Evolutionary conservation across 1,284 basidiomycete species (phyloP).

Genomic region (Sporisorium iseilematis-ciliati): DNA sequence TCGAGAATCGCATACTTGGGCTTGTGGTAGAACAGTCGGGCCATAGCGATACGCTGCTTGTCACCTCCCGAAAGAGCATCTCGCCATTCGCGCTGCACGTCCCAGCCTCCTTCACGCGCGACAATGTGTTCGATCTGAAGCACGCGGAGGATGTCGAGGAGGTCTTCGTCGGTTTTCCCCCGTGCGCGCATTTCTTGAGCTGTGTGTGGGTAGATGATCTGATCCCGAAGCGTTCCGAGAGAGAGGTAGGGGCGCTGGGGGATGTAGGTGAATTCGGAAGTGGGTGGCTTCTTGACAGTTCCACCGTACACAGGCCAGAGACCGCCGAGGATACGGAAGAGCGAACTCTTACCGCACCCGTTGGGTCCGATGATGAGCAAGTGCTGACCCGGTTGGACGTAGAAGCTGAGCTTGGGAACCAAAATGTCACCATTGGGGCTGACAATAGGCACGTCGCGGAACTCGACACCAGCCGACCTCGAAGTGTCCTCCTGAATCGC

Average conservation of each 20-base stretch:
- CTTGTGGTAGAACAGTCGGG: conserved; percentile 91
- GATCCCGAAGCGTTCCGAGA: conserved; percentile 91
- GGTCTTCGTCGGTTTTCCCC: conserved; percentile 76
- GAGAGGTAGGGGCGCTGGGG: conserved; percentile 95
- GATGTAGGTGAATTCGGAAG: conserved; percentile 90
- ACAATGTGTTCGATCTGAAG: conserved; percentile 91
- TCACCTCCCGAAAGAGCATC: conserved; percentile 86
- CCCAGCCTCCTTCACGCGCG: conserved; percentile 97
- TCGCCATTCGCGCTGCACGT: conserved; percentile 87
- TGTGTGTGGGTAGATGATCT: conserved; percentile 84
- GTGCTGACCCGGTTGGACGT: conserved; percentile 87
- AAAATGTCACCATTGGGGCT: conserved; percentile 96
- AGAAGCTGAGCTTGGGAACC: conserved; percentile 82
- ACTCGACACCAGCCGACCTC: conserved; percentile 78
- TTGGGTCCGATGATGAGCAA: conserved; percentile 74
- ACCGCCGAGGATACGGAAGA: conserved; percentile 94
- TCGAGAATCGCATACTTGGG: conserved; percentile 98
- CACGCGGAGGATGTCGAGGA: conserved; percentile 79
- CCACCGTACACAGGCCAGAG: conserved; percentile 98
- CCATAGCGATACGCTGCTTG: conserved; percentile 89
- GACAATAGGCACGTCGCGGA: conserved; percentile 93
- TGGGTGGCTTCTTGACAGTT: conserved; percentile 89
- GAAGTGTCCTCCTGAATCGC: conserved; percentile 72
- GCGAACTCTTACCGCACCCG: conserved; percentile 74
- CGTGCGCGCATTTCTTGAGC: conserved; percentile 71